Base-by-base conservation (phyloP, 2,329 filamentous ascomycete species). In the Bipolaris gigantea region DNA sequence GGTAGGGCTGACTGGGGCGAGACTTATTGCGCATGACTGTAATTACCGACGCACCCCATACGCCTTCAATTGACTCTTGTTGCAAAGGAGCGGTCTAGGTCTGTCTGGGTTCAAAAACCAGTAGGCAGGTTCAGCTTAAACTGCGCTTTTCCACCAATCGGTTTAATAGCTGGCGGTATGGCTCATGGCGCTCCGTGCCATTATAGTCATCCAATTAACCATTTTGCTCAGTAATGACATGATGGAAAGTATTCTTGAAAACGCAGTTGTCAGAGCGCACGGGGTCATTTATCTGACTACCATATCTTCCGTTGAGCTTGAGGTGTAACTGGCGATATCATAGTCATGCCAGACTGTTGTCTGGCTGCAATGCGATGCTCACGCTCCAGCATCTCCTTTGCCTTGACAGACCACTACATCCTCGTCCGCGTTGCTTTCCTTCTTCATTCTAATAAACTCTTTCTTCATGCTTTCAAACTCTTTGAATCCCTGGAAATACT, bases 401-500 rank as follows among this genome's bases (percentile, higher is more conserved):
- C 11, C 15, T 13, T 30, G 23, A 7, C 4, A n/a, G 16, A 16
- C 2, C 15, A 4, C 10, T 5, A 8, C 16, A 18, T 43, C 43
- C 8, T 7, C 38, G 11, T 10, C 34, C 8, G 7, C 25, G 27
- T 39, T 55, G 1, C 46, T 8, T 1, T 55, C 60, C 2, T 27
- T 42, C 46, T 67, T 67, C 65, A 67, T 64, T 25, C 65, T 43
- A 1, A 65, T 40, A 50, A 67, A 64, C 55, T 69, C 66, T 54
- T 66, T 65, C 53, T 65, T 61, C 63, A 67, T 65, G 23, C 60
- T 67, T 48, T 72, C 68, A 23, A 67, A 67, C 45, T 70, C 67
- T 42, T 70, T 73, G 52, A 76, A 76, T 1, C 74, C 74, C 59
- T 75, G 56, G 34, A 76, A 76, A n/a, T 76, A 76, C 69, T 80